Evolutionary conservation across 148 eudicot species (phyloP).

Genomic region (Fagopyrum homotropicum): DNA sequence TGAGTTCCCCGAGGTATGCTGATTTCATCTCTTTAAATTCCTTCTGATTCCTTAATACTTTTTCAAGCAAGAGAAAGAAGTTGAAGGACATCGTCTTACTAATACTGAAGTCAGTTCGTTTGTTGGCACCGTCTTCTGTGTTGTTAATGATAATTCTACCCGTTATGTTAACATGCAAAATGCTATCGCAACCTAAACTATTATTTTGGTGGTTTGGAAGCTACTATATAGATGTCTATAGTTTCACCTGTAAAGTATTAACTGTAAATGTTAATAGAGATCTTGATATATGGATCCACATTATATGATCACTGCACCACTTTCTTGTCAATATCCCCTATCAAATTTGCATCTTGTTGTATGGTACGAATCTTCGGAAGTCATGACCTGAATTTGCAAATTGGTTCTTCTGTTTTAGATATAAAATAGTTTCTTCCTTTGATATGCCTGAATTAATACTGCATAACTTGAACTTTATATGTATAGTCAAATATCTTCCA

Average conservation of each 20-base stretch:
- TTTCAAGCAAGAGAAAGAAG: too few relatives aligned
- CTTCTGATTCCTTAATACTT: background rate
- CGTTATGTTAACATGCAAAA: too few relatives aligned
- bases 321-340: background rate
- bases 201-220: background rate
- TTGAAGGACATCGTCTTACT: too few relatives aligned
- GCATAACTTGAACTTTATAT: background rate
- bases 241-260: background rate
- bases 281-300: background rate
- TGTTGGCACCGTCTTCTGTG: too few relatives aligned
- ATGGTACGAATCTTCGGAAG: background rate
- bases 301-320: background rate
- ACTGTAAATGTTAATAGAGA: background rate
- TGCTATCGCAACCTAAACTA: background rate
- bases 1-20: slow-evolving; percentile 45
- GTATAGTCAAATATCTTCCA: background rate
- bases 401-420: too few relatives aligned
- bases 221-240: background rate
- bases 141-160: too few relatives aligned
- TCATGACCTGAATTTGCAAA: too few relatives aligned
- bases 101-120: too few relatives aligned
- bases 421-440: background rate
- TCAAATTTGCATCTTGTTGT: background rate
- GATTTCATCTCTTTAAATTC: background rate
- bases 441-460: background rate